Percentiles rank a stretch among this genome's conserved stretches.
These are phyloP conservation scores for Crataegus laevigata DNA, from an alignment of 306 rosid genomes.

Conservation along the genomic window DNA sequence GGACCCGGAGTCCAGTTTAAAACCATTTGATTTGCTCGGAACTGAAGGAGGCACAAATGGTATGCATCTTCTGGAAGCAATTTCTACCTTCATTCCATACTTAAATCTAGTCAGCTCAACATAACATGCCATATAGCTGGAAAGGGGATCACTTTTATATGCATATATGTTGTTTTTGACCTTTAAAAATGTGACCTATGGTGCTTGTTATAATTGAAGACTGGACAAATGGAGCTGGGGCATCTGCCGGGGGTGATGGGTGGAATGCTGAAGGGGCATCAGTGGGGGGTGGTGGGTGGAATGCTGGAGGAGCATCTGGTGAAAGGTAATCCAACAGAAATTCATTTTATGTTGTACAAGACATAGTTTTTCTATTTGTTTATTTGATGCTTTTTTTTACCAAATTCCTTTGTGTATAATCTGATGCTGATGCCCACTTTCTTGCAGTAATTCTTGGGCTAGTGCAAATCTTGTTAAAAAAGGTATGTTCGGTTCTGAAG, in stretches of 20 bases:
- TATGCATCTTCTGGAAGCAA: constrained; percentile 23
- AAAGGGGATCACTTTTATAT: neutral
- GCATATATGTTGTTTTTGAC: neutral
- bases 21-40: constrained; percentile 69
- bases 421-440: constrained; percentile 3
- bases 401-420: neutral
- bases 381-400: neutral
- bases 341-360: neutral
- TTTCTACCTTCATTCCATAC: neutral
- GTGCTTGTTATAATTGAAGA: constrained; percentile 34
- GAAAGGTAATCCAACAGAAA: constrained; percentile 39
- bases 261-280: constrained; percentile 50
- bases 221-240: constrained; percentile 64
- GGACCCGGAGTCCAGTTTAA: constrained; percentile 49
- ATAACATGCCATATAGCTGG: neutral
- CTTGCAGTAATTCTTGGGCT: constrained; percentile 62
- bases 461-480: constrained; percentile 17
- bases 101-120: neutral
- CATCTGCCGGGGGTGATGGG: constrained; percentile 49
- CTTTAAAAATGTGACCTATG: neutral
- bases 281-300: neutral
- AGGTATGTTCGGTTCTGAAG: constrained; percentile 20
- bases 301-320: constrained; percentile 13
- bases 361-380: neutral
- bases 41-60: constrained; percentile 67